Base-by-base conservation (phyloP, 192 early-diverging fungal genomes). In the Pilobolus umbonatus region DNA sequence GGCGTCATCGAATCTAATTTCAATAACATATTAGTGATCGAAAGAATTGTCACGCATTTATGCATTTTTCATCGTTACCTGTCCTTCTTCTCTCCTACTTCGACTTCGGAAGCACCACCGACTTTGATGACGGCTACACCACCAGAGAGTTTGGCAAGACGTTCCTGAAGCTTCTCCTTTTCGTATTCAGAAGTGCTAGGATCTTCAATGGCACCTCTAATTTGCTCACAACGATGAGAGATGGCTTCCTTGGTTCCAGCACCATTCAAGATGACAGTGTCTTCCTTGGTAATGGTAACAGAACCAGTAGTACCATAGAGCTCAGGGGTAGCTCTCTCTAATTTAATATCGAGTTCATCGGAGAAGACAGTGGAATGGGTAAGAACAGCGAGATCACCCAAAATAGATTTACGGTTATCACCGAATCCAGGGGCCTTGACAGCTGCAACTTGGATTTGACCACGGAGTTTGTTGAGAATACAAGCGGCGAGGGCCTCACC, bases 71-170 rank as follows among this genome's bases (percentile, higher is more conserved):
- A 1, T 22, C 14, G 15, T 38, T 63, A 77, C 35, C 96, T 83
- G 80, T 99, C 96, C 86, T 99, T 99, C 91, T 98, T 99, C 80
- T 99, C 96, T 45, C 95, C 94, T 35, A 99, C 96, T 79, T 99
- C 96, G 48, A 99, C 92, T 75, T 99, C 96, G 28, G 92, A 94
- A 25, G 88, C 68, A 21, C 96, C 96, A 60, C 96, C 96, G 38
- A 99, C 95, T 72, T 90, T 93, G 73, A 99, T 98, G 64, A 99
- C 95, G 40, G 96, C 96, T 50, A 99, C 96, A 77, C 96, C 96
- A 42, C 93, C 93, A 40, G 87, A 87, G 22, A 99, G 78, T 75
- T 98, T 98, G 61, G 96, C 96, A 69, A 99, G 86, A 61, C 96
- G 90, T 79, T 99, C 96, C 80, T 98, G 92, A 58, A 98, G 81